Base-by-base conservation (phyloP, 2,329 filamentous ascomycete species). In the Mariannaea elegans region DNA sequence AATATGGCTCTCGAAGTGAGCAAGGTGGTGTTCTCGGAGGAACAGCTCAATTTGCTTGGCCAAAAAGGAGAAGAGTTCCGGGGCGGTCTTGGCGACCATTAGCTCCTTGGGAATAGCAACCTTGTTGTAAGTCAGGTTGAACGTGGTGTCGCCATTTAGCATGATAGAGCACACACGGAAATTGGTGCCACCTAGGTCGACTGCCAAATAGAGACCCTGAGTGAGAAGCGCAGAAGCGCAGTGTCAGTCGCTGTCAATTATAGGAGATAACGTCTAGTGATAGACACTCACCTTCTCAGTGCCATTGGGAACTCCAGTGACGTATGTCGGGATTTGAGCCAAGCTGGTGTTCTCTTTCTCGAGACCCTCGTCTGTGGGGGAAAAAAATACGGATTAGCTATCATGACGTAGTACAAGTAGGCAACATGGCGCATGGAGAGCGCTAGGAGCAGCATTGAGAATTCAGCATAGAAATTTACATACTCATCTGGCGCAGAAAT, bases 131-230 rank as follows among this genome's bases (percentile, higher is more conserved):
- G 91, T 96, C 70, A 98, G 87, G 77, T 92, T 92, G 82, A 97
- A 98, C 57, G 93, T 97, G 70, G 90, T 94, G 80, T 98, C 93
- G 72, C 95, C 95, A 75, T 97, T 94, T 62, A 99, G 84, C 69
- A 92, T 87, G 72, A 99, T 91, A 41, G 94, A 97, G 81, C 95
- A 99, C 72, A 99, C 95, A 70, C 95, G 91, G 79, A 98, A 97
- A 81, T 99, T 99, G 65, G 95, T 99, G 71, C 95, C 95, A 63
- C 95, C 95, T n/a, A 99, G 86, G 73, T 99, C 95, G 65, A 99
- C 94, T 36, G 95, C 94, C 73, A 99, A 88, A 80, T 97, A 99
- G 36, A 97, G 83, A 46, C 95, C 95, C 93, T 96, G 70, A n/a
- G 44, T 21, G 39, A 32, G 16, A 18, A 50, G 45, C 39, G 18